Evolutionary conservation across 148 eudicot species (phyloP), one percentile per base, ranked within the genome.

Genomic region (Amaranthus cruentus): DNA sequence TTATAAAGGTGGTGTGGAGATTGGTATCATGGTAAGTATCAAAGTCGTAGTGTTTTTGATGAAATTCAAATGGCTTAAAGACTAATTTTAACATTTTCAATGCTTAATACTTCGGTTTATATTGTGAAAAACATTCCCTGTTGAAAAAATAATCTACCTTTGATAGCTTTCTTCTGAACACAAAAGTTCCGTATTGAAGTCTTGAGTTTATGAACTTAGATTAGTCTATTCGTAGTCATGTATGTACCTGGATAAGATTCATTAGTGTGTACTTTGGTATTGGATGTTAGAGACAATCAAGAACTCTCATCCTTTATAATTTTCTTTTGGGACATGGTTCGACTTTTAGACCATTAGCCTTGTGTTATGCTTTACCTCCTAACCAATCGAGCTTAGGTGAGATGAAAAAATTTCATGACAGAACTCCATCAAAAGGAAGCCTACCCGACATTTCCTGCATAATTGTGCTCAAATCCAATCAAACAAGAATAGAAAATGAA

Each of bases 21-120:
- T 91, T 76, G 98, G 91, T 65, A 87, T 87, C 55, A 87, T 88
- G 97, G 98, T 95, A 88, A 58, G 51, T n/a, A 60, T 9, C 47
- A 50, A 38, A 12, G 52, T 49, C 28, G 6, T 38, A 10, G 44
- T 67, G 50, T 42, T 14, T 70, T 43, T 28, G n/a, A 49, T 69
- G 10, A 61, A 28, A 15, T 13, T 28, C 38, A 28, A 28, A 46
- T 68, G 14, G 9, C 38, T 65, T 15, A 3, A 43, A 12, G 47
- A 44, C 14, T 0, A 11, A 12, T 5, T n/a, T 14, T 47, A 47
- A 14, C 4, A 28, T 47, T 47, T 47, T 14, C 48, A n/a, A 6
- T 65, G 48, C 2, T 42, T 4, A 9, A n/a, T 5, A 6, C 6
- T 47, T 47, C 14, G 47, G 9, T 7, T 11, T 47, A 47, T 4